Base-by-base conservation (phyloP, 495 filamentous ascomycete genomes). In the Lepraria neglecta region DNA sequence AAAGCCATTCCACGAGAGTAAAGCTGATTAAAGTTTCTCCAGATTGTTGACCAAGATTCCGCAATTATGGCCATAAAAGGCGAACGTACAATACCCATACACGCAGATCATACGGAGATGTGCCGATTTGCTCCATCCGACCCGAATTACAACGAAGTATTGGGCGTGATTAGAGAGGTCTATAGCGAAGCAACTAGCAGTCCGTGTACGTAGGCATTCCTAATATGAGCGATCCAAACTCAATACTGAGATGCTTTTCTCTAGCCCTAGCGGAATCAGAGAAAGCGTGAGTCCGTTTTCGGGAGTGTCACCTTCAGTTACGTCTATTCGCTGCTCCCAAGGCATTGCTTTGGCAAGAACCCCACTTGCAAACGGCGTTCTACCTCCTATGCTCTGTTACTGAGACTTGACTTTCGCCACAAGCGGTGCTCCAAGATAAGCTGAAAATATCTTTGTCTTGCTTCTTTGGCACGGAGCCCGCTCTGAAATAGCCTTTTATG, bases 41-140 rank as follows among this genome's bases (percentile, higher is more conserved):
- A 56, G 53, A 56, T 56, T 24, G 53, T 56, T 14, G 53, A 56
- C 17, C 31, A 56, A 56, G 31, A 38, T 17, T 56, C 53, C 19
- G 53, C 53, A 6, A 24, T 38, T 11, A 56, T 56, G 53, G 53
- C 17, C 19, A 21, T 56, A n/a, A 24, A 56, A 21, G 38, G 38
- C 31, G 53, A 56, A 40, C 17, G n/a, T 11, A 12, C 14, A 14
- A 56, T 56, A 10, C 35, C 35, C 1, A 44, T 30, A 15, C 27
- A 43, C 12, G 54, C 54, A 7, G 27, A 42, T 4, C 35, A 43
- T 56, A 56, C 54, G 1, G 54, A 44, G 9, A 56, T 56, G 11
- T 56, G 54, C 35, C 54, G 35, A 0, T 56, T 56, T 28, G 38
- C 15, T 27, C 21, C 33, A n/a, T 38, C 52, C 21, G 52, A 56